Percentiles rank a stretch among this genome's conserved stretches.
Conservation (phyloP, 148 eudicot genomes). For the Oxyria digyna region DNA sequence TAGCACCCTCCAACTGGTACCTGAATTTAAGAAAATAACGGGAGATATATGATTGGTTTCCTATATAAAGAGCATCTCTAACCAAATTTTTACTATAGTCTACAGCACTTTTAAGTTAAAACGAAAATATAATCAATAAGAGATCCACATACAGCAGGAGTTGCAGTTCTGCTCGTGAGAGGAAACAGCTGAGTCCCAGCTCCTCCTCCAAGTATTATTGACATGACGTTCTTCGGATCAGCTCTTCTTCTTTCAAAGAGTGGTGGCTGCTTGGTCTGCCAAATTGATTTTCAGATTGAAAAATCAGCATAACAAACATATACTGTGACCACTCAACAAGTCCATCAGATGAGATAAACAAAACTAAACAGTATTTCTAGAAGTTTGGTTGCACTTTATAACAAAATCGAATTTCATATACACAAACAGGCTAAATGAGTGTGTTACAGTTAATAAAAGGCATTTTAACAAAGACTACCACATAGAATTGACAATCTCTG, state of each 20-base stretch:
- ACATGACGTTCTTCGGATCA: constrained; percentile 61
- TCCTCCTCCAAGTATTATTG: constrained; percentile 88
- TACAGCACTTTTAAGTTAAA: neutral
- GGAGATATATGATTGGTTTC: neutral
- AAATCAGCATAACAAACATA: neutral
- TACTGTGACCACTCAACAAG: neutral
- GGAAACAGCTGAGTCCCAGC: constrained; percentile 84
- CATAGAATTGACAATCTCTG: neutral
- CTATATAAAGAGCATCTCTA: neutral
- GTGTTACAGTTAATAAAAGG: neutral
- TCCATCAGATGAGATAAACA: neutral
- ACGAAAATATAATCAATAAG: neutral
- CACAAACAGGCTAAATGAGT: neutral
- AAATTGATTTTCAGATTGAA: neutral
- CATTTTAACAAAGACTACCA: neutral
- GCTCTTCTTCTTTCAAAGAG: constrained; percentile 36
- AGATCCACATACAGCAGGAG: constrained; percentile 69
- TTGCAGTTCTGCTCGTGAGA: constrained; percentile 81
- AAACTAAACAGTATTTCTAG: neutral
- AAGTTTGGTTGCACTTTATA: neutral
- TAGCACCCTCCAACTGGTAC: constrained; percentile 96
- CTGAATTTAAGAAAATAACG: constrained; percentile 29
- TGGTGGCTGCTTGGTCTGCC: constrained; percentile 37
- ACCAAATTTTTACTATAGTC: neutral
- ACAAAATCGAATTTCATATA: neutral